Evolutionary conservation across 2,329 filamentous ascomycete species (phyloP), one percentile per base, ranked within the genome.

Genomic region (Neodidymelliopsis sp.): DNA sequence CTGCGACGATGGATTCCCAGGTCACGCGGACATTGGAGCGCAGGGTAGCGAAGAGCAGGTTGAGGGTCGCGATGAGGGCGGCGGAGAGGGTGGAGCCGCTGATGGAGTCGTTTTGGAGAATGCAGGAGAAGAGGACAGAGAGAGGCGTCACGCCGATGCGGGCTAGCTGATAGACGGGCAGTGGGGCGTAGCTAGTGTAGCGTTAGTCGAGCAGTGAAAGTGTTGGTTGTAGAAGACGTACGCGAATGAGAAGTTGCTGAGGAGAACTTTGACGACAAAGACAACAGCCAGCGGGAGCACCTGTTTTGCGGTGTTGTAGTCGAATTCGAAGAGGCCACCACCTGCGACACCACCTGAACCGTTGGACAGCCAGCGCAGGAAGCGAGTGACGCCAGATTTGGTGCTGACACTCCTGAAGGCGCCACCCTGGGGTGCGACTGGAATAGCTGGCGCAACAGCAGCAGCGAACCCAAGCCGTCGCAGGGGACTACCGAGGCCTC

Each of bases 191-290:
- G 43, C 76, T 79, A 30, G 7, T n/a, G n/a, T 5, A 6, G 2
- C 30, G 42, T 64, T 40, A 63, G 60, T 20, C 4, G 8, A 22
- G 6, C 1, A 8, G 4, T 4, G 8, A 9, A n/a, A 1, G 7
- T 3, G 4, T 9, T 11, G n/a, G 15, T n/a, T 5, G 18, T 10
- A 8, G 27, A 7, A 43, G 11, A 53, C 75, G 50, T 72, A 79
- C 74, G 79, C 78, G 54, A 81, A 82, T 3, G 79, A 80, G 44
- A 81, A 73, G 63, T 82, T 83, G 56, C 78, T 81, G 13, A 82
- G 71, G 12, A 79, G 67, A 22, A 81, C 72, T 56, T 80, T 81
- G 20, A 74, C 72, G 19, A 81, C 69, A 50, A 79, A 82, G 37
- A 81, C 73, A 10, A 79, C 63, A 1, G 80, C 77, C 7, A 80